These are phyloP conservation scores for Arctostaphylos glauca DNA, from an alignment of 148 eudicot species.

Conservation along the genomic window DNA sequence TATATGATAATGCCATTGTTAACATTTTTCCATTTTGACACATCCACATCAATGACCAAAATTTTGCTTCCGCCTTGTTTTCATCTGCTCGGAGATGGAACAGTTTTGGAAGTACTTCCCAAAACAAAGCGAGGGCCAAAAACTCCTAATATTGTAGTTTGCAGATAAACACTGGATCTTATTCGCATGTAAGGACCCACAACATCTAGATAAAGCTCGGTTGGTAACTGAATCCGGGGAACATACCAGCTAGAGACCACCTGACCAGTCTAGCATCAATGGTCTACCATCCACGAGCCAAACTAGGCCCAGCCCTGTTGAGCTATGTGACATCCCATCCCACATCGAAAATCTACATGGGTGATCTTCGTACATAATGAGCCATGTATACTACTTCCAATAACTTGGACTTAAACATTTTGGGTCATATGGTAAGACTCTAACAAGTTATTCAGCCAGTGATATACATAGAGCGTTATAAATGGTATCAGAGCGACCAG, in stretches of 20 bases:
- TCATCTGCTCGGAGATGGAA: background rate
- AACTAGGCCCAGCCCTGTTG: background rate
- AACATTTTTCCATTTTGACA: background rate
- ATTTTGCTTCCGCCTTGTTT: background rate
- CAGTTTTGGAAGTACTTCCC: background rate
- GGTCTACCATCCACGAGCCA: background rate
- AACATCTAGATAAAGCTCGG: background rate
- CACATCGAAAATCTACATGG: too few relatives aligned
- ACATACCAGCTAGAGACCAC: background rate
- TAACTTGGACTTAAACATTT: too few relatives aligned
- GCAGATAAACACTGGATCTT: background rate
- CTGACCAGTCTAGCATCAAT: background rate
- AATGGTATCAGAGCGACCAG: too few relatives aligned
- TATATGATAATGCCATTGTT: background rate
- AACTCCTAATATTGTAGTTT: background rate
- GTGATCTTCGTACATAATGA: too few relatives aligned
- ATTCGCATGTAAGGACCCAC: background rate
- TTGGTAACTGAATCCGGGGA: background rate
- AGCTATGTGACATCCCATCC: too few relatives aligned
- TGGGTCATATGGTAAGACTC: too few relatives aligned
- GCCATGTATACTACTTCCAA: too few relatives aligned
- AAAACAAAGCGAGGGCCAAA: background rate
- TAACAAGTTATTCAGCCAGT: too few relatives aligned
- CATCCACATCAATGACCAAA: background rate
- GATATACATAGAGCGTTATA: too few relatives aligned